These are phyloP conservation scores for Mortierella claussenii DNA, from an alignment of 192 early-diverging fungal genomes.

Conservation along the genomic window DNA sequence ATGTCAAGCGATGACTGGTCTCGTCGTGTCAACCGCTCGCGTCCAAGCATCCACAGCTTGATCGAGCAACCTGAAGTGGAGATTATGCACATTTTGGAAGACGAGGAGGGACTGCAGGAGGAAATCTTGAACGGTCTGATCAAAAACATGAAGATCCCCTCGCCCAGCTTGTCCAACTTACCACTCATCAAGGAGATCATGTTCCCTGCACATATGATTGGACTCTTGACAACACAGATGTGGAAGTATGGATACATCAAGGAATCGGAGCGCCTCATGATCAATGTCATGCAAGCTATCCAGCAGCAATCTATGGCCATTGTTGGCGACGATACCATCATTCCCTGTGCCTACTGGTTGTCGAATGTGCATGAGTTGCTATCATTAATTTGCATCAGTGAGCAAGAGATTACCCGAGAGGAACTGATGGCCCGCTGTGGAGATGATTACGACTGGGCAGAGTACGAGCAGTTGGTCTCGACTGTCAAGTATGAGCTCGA, in stretches of 20 bases:
- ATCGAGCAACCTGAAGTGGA: slow-evolving; percentile 53
- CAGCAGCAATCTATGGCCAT: slow-evolving; percentile 76
- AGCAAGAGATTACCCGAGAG: slow-evolving; percentile 50
- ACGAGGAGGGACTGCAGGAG: slow-evolving; percentile 70
- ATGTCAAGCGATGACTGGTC: slow-evolving; percentile 51
- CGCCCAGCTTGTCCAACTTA: slow-evolving; percentile 82
- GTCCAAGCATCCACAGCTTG: slow-evolving; percentile 49
- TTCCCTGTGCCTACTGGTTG: slow-evolving; percentile 94
- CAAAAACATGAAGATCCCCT: slow-evolving; percentile 88
- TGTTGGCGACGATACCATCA: slow-evolving; percentile 80
- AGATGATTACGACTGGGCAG: slow-evolving; percentile 73
- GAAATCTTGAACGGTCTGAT: slow-evolving; percentile 94
- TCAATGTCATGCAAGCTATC: slow-evolving; percentile 87
- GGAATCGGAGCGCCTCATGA: slow-evolving; percentile 86
- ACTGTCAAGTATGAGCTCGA: slow-evolving; percentile 92
- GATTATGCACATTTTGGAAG: slow-evolving; percentile 70
- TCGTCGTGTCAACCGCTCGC: slow-evolving; percentile 43
- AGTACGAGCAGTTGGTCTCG: slow-evolving; percentile 83
- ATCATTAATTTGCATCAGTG: slow-evolving; percentile 75
- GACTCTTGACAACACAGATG: slow-evolving; percentile 86
- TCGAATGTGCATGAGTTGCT: slow-evolving; percentile 97
- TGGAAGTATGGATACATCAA: slow-evolving; percentile 85
- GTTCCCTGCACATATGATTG: slow-evolving; percentile 96
- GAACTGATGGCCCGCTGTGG: slow-evolving; percentile 68
- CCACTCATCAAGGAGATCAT: slow-evolving; percentile 88